Conservation (phyloP, 768 basidiomycete species). For the Mycena capillaripes region DNA sequence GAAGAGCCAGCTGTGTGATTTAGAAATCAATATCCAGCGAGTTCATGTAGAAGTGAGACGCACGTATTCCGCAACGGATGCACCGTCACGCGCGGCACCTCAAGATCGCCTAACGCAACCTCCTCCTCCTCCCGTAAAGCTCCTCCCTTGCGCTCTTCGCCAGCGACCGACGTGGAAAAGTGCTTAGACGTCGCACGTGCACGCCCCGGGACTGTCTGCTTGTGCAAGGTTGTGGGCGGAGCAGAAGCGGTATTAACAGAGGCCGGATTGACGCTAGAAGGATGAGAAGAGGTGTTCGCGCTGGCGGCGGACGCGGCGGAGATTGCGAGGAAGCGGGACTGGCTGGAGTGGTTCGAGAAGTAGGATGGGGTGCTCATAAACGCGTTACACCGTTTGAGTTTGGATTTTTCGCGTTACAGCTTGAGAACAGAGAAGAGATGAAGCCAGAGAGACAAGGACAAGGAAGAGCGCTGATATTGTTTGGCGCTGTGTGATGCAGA, state of each 20-base stretch:
- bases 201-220: slow-evolving; percentile 44
- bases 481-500: no score
- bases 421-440: no score
- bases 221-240: slow-evolving; percentile 30
- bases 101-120: background rate
- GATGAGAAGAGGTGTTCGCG: slow-evolving; percentile 40
- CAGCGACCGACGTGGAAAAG: slow-evolving; percentile 72
- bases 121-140: slow-evolving; percentile 49
- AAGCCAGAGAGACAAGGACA: no score
- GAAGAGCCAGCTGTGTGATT: slow-evolving; percentile 80
- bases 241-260: slow-evolving; percentile 32
- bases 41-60: no score
- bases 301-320: slow-evolving; percentile 47
- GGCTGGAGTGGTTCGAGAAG: slow-evolving; percentile 84
- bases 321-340: slow-evolving; percentile 78
- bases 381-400: no score
- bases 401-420: no score
- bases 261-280: slow-evolving; percentile 40
- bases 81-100: slow-evolving; percentile 49
- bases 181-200: slow-evolving; percentile 77
- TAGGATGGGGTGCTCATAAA: slow-evolving; percentile 55
- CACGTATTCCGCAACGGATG: slow-evolving; percentile 90
- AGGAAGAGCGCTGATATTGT: no score
- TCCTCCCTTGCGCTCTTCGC: slow-evolving; percentile 37
- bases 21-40: no score